Evolutionary conservation across 2,329 filamentous ascomycete species (phyloP), one percentile per base, ranked within the genome.

Genomic region (Nemania sp.): DNA sequence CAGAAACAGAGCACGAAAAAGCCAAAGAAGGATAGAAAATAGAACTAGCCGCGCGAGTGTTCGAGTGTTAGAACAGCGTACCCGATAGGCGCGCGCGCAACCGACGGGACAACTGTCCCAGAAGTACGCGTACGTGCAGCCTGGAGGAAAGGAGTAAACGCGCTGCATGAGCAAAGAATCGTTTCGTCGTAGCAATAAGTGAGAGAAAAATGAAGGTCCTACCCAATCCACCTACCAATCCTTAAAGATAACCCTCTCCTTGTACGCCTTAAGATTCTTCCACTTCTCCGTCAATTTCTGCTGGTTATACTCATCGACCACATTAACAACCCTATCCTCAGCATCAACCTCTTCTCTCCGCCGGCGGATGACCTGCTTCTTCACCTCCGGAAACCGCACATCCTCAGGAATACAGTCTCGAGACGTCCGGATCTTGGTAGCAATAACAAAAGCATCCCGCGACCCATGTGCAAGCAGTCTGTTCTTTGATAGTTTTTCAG

Each of bases 241-340:
- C 26, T 52, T 57, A 61, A 62, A 64, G 43, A 64, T 61, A 1
- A 11, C 55, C 15, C 63, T 54, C 15, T 30, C 34, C 24, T 36
- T 39, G 44, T 56, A 65, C 6, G 59, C 61, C 48, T 59, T 28
- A 1, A 55, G 45, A 9, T 28, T 62, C 39, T 60, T 59, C 62
- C 63, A 64, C 22, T 55, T 52, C 50, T 64, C 63, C 3, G 61
- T 28, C 0, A 65, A 49, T 1, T 30, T 9, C 42, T 64, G 60
- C 12, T 52, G 52, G 2, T 48, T 44, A 17, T 46, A 14, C 7
- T 15, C 49, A 2, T 62, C 61, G 3, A 59, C 49, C 1, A 65
- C 52, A 4, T 49, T 43, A 1, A 47, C 36, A 0, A 43, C 3
- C 12, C n/a, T 23, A 0, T 40, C 39, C 23, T 49, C 45, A 0